A percentile compares a stretch with the other conserved stretches of the same genome.
Conservation (phyloP, 148 eudicot genomes). For the Chenopodium suecicum region DNA sequence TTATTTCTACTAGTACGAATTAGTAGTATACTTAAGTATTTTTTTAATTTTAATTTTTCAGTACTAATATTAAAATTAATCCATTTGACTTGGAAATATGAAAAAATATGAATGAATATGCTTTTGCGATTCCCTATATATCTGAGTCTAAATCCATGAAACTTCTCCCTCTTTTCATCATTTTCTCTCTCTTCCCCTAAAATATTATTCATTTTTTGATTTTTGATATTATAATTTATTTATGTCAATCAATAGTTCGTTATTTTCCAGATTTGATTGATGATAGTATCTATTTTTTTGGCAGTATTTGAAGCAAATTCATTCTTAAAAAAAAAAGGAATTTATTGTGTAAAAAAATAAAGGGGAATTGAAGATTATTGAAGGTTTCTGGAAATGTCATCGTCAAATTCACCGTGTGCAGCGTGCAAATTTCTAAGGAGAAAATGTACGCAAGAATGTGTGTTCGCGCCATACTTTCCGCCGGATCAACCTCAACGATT, state of each 20-base stretch:
- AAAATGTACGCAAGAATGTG: conserved; percentile 83
- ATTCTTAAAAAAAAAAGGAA: no score
- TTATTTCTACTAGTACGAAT: neutral
- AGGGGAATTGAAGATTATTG: no score
- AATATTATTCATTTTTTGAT: neutral
- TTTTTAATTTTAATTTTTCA: no score
- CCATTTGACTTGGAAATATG: neutral
- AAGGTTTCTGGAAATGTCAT: conserved; percentile 36
- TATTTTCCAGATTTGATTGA: conserved; percentile 28
- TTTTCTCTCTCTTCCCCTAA: neutral
- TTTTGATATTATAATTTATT: no score
- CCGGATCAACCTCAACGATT: conserved; percentile 79
- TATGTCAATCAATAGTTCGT: neutral
- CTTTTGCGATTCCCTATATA: conserved; percentile 30
- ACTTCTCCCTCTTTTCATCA: conserved; percentile 15
- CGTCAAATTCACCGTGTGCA: conserved; percentile 84
- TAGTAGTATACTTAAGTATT: neutral
- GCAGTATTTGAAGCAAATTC: conserved; percentile 5
- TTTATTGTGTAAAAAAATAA: no score
- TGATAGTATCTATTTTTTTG: neutral
- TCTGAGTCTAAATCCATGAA: conserved; percentile 22
- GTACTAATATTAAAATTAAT: neutral
- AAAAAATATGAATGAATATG: conserved; percentile 21
- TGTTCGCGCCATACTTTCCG: conserved; percentile 85
- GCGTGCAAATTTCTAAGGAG: conserved; percentile 82